A percentile compares a stretch with the other conserved stretches of the same genome.
phyloP scores from a whole-genome alignment of 345 rosid genomes.

The Geranium rotundifolium region DNA sequence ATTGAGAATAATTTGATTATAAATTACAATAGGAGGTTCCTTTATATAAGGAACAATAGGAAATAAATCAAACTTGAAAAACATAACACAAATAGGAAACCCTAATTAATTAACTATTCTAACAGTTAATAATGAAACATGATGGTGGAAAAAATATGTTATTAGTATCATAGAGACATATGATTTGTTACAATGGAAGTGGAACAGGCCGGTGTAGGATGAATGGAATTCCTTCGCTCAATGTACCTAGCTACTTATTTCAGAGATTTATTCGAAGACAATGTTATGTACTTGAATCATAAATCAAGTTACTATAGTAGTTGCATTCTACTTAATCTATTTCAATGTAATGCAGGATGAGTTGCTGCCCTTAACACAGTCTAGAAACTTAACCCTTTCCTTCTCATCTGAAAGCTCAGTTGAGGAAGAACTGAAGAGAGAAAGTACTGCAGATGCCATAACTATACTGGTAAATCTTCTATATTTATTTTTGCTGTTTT shows the following conservation, averaged over 20 bases:
- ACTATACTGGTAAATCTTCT: conserved; percentile 55
- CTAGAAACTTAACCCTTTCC: conserved; percentile 64
- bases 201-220: background rate
- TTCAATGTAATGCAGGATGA: conserved; percentile 41
- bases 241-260: background rate
- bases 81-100: no score
- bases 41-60: no score
- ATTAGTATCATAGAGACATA: no score
- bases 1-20: no score
- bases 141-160: no score
- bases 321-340: background rate
- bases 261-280: background rate
- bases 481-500: background rate
- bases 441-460: conserved; percentile 87
- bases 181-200: background rate
- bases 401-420: conserved; percentile 95
- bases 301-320: background rate
- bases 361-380: conserved; percentile 63
- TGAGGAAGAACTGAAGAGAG: conserved; percentile 93
- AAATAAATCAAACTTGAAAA: no score
- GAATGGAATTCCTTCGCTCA: background rate
- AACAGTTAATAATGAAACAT: background rate
- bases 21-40: no score
- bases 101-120: no score
- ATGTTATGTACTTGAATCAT: no score